Conservation (phyloP, 495 filamentous ascomycete species). For the Penicillium paradoxum region DNA sequence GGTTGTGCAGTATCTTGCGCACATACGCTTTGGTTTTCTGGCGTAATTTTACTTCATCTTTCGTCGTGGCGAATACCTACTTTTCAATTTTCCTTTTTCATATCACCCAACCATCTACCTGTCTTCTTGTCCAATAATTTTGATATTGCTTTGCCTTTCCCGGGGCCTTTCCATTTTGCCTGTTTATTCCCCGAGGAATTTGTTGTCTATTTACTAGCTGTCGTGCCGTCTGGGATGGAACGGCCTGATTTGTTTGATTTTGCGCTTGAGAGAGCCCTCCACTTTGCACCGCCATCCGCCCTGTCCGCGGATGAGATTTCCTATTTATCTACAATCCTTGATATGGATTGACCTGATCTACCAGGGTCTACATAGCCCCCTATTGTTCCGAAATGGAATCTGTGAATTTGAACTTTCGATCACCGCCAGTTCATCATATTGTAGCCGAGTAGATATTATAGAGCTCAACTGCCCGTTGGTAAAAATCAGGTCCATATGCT, state of each 20-base stretch:
- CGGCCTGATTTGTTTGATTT: constrained; percentile 12
- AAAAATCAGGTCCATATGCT: not conserved
- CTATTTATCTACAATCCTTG: constrained; percentile 20
- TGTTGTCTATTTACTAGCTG: constrained; percentile 21
- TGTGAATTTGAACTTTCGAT: constrained; percentile 11
- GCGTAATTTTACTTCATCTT: constrained; percentile 24
- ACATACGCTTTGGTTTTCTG: constrained; percentile 22
- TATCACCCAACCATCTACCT: constrained; percentile 20
- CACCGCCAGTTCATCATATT: not conserved
- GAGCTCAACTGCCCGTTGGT: not conserved
- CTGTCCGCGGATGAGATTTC: constrained; percentile 12
- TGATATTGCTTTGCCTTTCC: constrained; percentile 8
- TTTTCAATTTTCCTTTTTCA: constrained; percentile 33
- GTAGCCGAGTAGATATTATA: not conserved
- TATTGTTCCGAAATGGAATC: constrained; percentile 22
- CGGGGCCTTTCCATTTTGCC: constrained; percentile 18
- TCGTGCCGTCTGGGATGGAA: constrained; percentile 28
- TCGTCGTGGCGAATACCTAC: constrained; percentile 35
- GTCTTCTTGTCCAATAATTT: constrained; percentile 22
- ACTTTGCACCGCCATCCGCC: constrained; percentile 18
- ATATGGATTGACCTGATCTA: constrained; percentile 19
- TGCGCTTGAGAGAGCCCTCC: constrained; percentile 14
- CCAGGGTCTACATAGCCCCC: constrained; percentile 16
- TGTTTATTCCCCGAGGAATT: constrained; percentile 5
- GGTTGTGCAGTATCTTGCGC: constrained; percentile 19